Percentiles rank a stretch among this genome's conserved stretches.
phyloP scores from a whole-genome alignment of 1,284 basidiomycete genomes.

The Termitomyces sp. region DNA sequence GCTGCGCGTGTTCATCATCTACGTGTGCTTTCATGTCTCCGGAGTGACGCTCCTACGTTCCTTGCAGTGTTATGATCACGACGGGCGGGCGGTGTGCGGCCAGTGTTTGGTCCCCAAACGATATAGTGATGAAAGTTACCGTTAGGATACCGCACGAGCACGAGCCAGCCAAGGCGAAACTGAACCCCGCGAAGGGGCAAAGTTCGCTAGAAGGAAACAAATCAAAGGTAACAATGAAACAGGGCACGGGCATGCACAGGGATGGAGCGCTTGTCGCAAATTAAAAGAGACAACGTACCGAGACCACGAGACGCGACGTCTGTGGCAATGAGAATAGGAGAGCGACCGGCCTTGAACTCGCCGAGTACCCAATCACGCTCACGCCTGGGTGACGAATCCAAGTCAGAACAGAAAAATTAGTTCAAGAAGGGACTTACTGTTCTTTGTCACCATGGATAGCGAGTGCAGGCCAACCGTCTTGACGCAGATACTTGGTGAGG shows the following conservation, averaged over 20 bases:
- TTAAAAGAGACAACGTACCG: constrained; percentile 72
- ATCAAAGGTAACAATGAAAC: constrained; percentile 7
- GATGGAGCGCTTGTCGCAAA: constrained; percentile 35
- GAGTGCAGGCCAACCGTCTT: constrained; percentile 98
- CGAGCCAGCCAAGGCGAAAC: constrained; percentile 26
- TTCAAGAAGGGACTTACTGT: constrained; percentile 56
- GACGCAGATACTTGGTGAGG: constrained; percentile 93
- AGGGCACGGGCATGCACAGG: constrained; percentile 20
- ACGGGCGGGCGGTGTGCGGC: constrained; percentile 11
- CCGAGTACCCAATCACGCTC: constrained; percentile 98
- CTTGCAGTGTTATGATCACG: constrained; percentile 14
- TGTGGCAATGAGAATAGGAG: constrained; percentile 96
- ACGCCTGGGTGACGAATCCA: constrained; percentile 49
- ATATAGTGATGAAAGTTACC: constrained; percentile 13
- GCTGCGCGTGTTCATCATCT: constrained; percentile 16
- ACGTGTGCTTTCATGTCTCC: constrained; percentile 44
- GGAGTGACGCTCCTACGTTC: constrained; percentile 40
- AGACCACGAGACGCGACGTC: constrained; percentile 99
- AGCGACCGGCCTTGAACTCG: constrained; percentile 97
- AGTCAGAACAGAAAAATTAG: constrained; percentile 3
- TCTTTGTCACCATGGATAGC: constrained; percentile 99
- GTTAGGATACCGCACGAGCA: constrained; percentile 23
- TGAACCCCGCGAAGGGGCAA: constrained; percentile 13
- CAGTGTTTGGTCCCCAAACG: constrained; percentile 18
- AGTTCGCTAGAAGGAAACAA: constrained; percentile 14